Percentiles rank a stretch among this genome's conserved stretches.
Evolutionary conservation across 192 early-diverging fungal species (phyloP).

Genomic region (Gonapodya prolifera): DNA sequence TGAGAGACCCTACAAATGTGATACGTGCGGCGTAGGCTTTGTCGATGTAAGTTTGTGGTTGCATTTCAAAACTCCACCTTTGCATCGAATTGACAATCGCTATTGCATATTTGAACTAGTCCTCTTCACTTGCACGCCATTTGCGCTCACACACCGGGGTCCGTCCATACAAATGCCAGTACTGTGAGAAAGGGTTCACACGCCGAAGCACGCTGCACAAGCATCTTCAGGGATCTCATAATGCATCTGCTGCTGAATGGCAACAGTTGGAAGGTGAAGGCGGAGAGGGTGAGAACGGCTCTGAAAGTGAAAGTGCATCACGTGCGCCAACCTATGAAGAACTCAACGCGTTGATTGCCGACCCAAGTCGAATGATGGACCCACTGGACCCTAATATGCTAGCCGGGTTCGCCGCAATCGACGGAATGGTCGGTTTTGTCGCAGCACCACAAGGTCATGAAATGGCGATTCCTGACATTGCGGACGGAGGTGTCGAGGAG

Average conservation of each 20-base stretch:
- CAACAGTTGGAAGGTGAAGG: background rate
- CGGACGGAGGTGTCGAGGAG: background rate
- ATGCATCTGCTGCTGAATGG: background rate
- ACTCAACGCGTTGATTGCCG: background rate
- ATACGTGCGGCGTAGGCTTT: background rate
- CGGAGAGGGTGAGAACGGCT: background rate
- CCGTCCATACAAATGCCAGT: background rate
- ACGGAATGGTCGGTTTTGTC: background rate
- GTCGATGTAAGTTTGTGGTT: background rate
- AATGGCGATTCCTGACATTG: background rate
- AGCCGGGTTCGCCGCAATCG: background rate
- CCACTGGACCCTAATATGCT: background rate
- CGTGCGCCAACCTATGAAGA: too few relatives aligned
- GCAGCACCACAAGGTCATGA: background rate
- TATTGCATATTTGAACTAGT: background rate
- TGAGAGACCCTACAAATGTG: background rate
- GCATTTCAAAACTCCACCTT: too few relatives aligned
- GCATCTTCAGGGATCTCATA: background rate
- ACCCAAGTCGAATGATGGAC: background rate
- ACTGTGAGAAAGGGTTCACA: background rate
- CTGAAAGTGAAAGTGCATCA: background rate
- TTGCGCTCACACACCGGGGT: background rate
- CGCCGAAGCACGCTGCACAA: background rate
- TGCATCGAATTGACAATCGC: too few relatives aligned
- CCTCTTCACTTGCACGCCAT: background rate